phyloP scores from a whole-genome alignment of 129 eudicot species.

The sunflower (Helianthus annuus) region DNA sequence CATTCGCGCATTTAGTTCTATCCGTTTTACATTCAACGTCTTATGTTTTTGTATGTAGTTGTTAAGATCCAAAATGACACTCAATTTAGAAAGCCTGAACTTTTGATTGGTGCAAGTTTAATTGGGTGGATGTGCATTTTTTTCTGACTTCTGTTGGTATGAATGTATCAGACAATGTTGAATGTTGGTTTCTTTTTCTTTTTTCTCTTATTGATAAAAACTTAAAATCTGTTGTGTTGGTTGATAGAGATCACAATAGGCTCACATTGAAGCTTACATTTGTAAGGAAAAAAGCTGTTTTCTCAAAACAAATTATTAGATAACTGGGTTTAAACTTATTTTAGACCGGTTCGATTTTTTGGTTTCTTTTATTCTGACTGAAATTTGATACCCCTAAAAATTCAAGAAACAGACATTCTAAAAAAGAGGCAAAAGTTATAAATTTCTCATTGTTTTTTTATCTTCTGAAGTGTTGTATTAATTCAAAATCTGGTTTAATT shows the following conservation, averaged over 20 bases:
- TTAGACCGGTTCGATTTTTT: too few relatives aligned
- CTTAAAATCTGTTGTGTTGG: slow-evolving; percentile 1
- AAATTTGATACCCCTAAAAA: too few relatives aligned
- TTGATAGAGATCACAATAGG: background rate
- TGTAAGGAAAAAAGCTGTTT: background rate
- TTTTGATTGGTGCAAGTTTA: slow-evolving; percentile 8
- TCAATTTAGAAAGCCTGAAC: background rate
- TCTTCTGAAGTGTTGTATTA: too few relatives aligned
- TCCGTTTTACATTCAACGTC: background rate
- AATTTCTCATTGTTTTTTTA: too few relatives aligned
- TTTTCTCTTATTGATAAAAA: too few relatives aligned
- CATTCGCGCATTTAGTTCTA: slow-evolving; percentile 7
- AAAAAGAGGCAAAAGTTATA: too few relatives aligned
- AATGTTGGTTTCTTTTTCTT: background rate
- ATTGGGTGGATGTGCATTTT: slow-evolving; percentile 5
- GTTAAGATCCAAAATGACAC: slow-evolving; percentile 9
- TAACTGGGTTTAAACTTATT: background rate
- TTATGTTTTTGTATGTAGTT: slow-evolving; percentile 34
- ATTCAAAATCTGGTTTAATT: too few relatives aligned
- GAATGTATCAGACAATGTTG: slow-evolving; percentile 25
- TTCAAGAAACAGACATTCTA: too few relatives aligned
- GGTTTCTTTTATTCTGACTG: too few relatives aligned
- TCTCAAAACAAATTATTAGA: background rate
- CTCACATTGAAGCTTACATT: background rate
- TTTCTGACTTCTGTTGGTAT: background rate